Evolutionary conservation across 2,329 filamentous ascomycete genomes (phyloP).

Genomic region (Talaromyces sp.): DNA sequence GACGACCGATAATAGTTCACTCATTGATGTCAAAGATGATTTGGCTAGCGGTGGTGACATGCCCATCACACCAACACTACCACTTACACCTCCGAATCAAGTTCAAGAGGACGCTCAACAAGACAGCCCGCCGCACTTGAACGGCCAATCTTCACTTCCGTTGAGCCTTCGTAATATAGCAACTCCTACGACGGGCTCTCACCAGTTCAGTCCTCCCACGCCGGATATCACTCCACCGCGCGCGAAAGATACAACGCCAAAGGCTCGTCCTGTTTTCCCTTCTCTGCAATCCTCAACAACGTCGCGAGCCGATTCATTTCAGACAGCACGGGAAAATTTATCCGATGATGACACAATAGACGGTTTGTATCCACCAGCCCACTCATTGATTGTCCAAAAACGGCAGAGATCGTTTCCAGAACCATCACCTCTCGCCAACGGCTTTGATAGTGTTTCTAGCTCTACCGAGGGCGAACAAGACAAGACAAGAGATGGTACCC

Average conservation of each 20-base stretch:
- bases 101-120: slow-evolving; percentile 19
- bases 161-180: slow-evolving; percentile 23
- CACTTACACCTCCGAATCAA: slow-evolving; percentile 38
- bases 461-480: not conserved
- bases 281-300: slow-evolving; percentile 52
- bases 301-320: slow-evolving; percentile 68
- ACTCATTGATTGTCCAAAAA: slow-evolving; percentile 24
- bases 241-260: slow-evolving; percentile 31
- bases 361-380: slow-evolving; percentile 23
- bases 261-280: slow-evolving; percentile 48
- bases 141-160: slow-evolving; percentile 21
- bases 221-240: slow-evolving; percentile 73
- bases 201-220: slow-evolving; percentile 67
- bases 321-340: slow-evolving; percentile 65
- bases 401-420: slow-evolving; percentile 26
- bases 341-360: slow-evolving; percentile 59
- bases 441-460: slow-evolving; percentile 38
- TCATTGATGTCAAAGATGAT: slow-evolving; percentile 26
- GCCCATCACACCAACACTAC: slow-evolving; percentile 31
- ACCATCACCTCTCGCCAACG: slow-evolving; percentile 25
- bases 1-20: slow-evolving; percentile 25
- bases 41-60: slow-evolving; percentile 24
- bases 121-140: slow-evolving; percentile 7
- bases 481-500: too few relatives aligned
- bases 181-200: slow-evolving; percentile 55